Evolutionary conservation across 2,329 filamentous ascomycete species (phyloP).

Genomic region (Cryphonectria parasitica): DNA sequence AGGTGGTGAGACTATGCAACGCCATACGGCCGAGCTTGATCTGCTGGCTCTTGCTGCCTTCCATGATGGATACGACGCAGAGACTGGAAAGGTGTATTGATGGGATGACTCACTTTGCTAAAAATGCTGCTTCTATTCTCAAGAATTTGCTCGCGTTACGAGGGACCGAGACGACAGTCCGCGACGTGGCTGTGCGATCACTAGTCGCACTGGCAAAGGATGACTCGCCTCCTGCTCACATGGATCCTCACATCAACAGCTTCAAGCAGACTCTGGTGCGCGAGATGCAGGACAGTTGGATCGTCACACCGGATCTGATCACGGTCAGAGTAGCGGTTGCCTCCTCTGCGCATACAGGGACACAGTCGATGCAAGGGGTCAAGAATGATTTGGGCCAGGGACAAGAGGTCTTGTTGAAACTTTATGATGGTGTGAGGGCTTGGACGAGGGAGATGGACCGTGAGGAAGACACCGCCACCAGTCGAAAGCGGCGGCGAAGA

Average conservation of each 20-base stretch:
- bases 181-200: constrained; percentile 5
- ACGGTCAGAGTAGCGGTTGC: constrained; percentile 45
- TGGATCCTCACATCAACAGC: constrained; percentile 40
- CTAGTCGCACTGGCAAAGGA: constrained; percentile 14
- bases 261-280: constrained; percentile 49
- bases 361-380: constrained; percentile 44
- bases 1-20: constrained; percentile 24
- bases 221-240: constrained; percentile 10
- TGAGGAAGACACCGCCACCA: neutral
- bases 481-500: constrained; percentile 1
- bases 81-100: constrained; percentile 15
- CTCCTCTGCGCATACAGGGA: constrained; percentile 36
- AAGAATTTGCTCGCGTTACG: neutral
- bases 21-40: constrained; percentile 17
- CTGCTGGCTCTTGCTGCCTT: constrained; percentile 24
- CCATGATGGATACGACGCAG: neutral
- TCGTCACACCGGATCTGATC: constrained; percentile 39
- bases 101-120: constrained; percentile 11
- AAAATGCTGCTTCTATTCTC: constrained; percentile 12
- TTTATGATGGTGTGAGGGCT: constrained; percentile 11
- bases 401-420: constrained; percentile 6
- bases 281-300: constrained; percentile 53
- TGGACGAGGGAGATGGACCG: constrained; percentile 19
- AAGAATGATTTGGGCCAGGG: constrained; percentile 30
- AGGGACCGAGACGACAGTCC: constrained; percentile 10